These are phyloP conservation scores for Fomitopsis serialis DNA, from an alignment of 768 basidiomycete genomes.

Conservation along the genomic window DNA sequence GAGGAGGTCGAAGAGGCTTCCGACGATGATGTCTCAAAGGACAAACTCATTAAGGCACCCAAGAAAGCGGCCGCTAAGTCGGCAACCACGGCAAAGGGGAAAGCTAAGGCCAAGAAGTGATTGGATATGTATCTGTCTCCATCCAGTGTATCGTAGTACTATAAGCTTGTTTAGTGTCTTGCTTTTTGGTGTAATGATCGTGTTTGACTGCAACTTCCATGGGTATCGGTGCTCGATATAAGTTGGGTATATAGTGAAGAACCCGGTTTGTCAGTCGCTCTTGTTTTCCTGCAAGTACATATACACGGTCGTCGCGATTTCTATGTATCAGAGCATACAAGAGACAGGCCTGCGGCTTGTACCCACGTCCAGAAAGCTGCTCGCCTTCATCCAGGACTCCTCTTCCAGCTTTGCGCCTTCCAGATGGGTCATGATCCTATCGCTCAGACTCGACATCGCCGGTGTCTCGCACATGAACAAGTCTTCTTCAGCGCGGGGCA, in stretches of 20 bases:
- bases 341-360: neutral
- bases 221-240: too few relatives aligned
- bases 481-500: neutral
- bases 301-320: too few relatives aligned
- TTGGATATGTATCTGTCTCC: neutral
- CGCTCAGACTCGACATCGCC: neutral
- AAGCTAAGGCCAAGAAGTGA: constrained; percentile 4
- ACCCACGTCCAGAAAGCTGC: neutral
- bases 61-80: constrained; percentile 25
- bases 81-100: constrained; percentile 6
- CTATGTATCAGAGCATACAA: too few relatives aligned
- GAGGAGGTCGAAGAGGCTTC: constrained; percentile 23
- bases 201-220: neutral
- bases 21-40: constrained; percentile 42
- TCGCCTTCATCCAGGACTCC: neutral
- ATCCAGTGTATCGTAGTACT: too few relatives aligned
- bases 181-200: neutral
- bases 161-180: neutral
- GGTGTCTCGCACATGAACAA: neutral
- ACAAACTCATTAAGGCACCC: constrained; percentile 56
- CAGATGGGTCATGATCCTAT: neutral
- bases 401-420: neutral
- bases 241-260: too few relatives aligned
- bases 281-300: too few relatives aligned
- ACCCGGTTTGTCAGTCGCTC: too few relatives aligned